Conservation (phyloP, 176 grass and related monocot species). For the Musa acuminata region DNA sequence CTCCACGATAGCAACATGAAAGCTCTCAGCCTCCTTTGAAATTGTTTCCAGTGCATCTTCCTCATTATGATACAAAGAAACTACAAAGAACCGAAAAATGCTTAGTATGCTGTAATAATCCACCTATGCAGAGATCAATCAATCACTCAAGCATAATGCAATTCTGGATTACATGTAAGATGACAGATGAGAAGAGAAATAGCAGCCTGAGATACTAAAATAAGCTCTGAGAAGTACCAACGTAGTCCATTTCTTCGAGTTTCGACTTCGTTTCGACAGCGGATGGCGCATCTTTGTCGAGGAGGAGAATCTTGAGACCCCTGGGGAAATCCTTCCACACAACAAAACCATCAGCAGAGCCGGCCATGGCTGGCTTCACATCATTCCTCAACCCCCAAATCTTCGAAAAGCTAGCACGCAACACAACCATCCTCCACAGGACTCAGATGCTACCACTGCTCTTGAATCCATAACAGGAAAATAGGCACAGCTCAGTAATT, state of each 20-base stretch:
- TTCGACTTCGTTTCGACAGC: conserved; percentile 25
- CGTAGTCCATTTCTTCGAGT: conserved; percentile 33
- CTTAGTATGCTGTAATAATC: not conserved
- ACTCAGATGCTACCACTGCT: not conserved
- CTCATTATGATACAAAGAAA: conserved; percentile 1
- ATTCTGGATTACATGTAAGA: not conserved
- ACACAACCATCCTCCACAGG: not conserved
- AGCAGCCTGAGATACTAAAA: not conserved
- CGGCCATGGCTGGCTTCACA: not conserved
- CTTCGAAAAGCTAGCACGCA: no score
- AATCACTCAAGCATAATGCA: not conserved
- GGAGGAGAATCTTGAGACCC: conserved; percentile 35
- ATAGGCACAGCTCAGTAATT: no score
- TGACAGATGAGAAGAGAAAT: not conserved
- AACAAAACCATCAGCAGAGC: conserved; percentile 16
- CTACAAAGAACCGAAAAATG: not conserved
- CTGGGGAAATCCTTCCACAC: conserved; percentile 47
- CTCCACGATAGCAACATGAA: conserved; percentile 38
- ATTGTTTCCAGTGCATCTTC: conserved; percentile 28
- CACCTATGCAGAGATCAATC: not conserved
- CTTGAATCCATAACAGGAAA: not conserved
- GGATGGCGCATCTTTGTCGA: conserved; percentile 21
- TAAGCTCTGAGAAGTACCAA: conserved; percentile 7
- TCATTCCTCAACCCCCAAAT: not conserved
- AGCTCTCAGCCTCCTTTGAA: conserved; percentile 20